Base-by-base conservation (phyloP, 2,329 filamentous ascomycete genomes). In the Trichophyton equinum region DNA sequence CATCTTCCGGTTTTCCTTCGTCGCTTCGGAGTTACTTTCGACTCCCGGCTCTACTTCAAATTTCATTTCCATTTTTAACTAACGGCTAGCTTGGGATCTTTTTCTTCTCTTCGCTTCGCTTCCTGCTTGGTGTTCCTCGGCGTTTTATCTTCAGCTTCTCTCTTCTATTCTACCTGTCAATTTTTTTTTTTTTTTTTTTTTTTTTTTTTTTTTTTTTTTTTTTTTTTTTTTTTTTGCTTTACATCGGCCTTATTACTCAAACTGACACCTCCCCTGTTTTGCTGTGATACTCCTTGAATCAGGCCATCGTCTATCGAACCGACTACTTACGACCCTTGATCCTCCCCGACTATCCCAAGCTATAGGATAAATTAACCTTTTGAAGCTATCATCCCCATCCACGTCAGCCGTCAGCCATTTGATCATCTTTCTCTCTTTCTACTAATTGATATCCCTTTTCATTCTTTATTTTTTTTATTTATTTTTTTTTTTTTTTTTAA, bases 21-120 rank as follows among this genome's bases (percentile, higher is more conserved):
- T 22, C 22, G 3, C 15, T 47, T 20, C 44, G 20, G 44, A 47
- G 44, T 20, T 20, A 18, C 18, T 22, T 47, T 11, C 9, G 9
- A 11, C 40, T 44, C 40, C n/a, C 2, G 40, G 11, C 40, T 47
- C 9, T 9, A 22, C 20, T 47, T 47, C 18, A 51, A 30, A 22
- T 22, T 51, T 51, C 11, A 22, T 22, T 27, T 5, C 18, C 22
- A 22, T 22, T 51, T 11, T 22, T 25, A 20, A 5, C 18, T 33
- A 53, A 53, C 22, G 49, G 49, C 49, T 53, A 53, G 49, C 49
- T 53, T 53, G 49, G 49, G 22, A 13, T 53, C n/a, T 51, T 13
- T 15, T 38, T 9, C 33, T 3, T 38, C 33, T 1, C 9, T 38
- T 38, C 33, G 11, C 33, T 38, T 38, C 33, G 4, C 33, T 33